phyloP scores from a whole-genome alignment of 495 filamentous ascomycete species.

The Hyaloscypha finlandica region DNA sequence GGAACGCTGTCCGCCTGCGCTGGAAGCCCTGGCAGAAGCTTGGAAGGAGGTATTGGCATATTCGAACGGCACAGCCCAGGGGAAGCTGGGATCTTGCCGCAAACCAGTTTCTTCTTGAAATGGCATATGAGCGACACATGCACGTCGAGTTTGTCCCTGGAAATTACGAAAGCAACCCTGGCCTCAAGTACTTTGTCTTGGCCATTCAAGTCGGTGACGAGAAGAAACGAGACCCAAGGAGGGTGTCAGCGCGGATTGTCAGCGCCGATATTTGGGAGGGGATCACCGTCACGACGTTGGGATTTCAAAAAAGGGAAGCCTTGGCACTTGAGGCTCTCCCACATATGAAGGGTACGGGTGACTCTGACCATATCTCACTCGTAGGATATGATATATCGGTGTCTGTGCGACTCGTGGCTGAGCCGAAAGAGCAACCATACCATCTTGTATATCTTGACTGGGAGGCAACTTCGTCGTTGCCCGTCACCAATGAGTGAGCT shows the following conservation, averaged over 20 bases:
- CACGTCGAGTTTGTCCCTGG: conserved; percentile 14
- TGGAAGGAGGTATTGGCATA: background rate
- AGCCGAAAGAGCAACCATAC: conserved; percentile 7
- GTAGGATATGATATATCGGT: conserved; percentile 10
- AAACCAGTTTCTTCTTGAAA: conserved; percentile 13
- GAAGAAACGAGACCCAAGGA: background rate
- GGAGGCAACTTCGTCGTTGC: background rate
- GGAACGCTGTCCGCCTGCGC: conserved; percentile 2
- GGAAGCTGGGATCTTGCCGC: conserved; percentile 9
- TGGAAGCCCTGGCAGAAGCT: conserved; percentile 11
- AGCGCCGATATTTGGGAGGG: conserved; percentile 1
- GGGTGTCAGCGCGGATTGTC: conserved; percentile 2
- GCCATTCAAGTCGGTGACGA: conserved; percentile 2
- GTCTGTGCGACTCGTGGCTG: background rate
- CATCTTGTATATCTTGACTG: conserved; percentile 12
- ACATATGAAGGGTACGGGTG: background rate
- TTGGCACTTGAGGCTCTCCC: conserved; percentile 1
- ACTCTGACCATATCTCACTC: conserved; percentile 6
- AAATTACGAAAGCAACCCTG: conserved; percentile 6
- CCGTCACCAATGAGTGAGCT: background rate
- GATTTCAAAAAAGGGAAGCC: background rate
- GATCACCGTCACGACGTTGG: conserved; percentile 3
- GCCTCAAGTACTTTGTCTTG: conserved; percentile 8
- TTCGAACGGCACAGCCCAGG: conserved; percentile 9
- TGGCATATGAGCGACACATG: conserved; percentile 6